Conservation (phyloP, 148 eudicot species). For the Camellia sinensis region DNA sequence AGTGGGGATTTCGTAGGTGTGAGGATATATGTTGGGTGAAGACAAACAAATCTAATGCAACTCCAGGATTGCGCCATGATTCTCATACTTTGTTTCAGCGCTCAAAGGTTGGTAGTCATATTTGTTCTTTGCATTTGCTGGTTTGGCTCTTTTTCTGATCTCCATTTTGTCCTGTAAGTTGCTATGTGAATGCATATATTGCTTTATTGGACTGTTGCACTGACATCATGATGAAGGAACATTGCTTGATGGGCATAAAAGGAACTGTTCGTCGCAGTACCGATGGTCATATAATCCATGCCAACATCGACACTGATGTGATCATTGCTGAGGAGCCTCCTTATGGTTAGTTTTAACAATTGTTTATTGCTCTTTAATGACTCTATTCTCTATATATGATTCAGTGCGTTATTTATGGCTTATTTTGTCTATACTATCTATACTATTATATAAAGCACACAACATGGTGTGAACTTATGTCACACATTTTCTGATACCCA, state of each 20-base stretch:
- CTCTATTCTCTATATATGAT: neutral
- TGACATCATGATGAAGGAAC: constrained; percentile 60
- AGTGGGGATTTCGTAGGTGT: constrained; percentile 99
- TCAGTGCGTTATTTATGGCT: neutral
- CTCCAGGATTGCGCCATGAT: constrained; percentile 91
- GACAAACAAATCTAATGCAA: constrained; percentile 80
- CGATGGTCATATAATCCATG: constrained; percentile 98
- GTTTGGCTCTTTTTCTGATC: neutral
- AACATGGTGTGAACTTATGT: too few relatives aligned
- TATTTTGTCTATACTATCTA: neutral
- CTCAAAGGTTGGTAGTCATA: constrained; percentile 59
- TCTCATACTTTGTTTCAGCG: constrained; percentile 93
- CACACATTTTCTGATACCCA: too few relatives aligned
- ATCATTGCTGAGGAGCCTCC: constrained; percentile 97
- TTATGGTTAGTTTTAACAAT: constrained; percentile 50
- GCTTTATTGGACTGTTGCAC: neutral
- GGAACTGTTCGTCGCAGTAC: constrained; percentile 98
- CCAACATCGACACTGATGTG: constrained; percentile 96
- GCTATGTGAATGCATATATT: neutral
- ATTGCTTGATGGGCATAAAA: constrained; percentile 97
- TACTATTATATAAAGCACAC: too few relatives aligned
- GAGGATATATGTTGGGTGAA: constrained; percentile 99
- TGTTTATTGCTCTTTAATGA: neutral
- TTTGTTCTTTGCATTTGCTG: constrained; percentile 5
- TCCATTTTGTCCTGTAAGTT: neutral